Evolutionary conservation across 2,329 filamentous ascomycete genomes (phyloP).

Genomic region (Apiospora rasikravindrae): DNA sequence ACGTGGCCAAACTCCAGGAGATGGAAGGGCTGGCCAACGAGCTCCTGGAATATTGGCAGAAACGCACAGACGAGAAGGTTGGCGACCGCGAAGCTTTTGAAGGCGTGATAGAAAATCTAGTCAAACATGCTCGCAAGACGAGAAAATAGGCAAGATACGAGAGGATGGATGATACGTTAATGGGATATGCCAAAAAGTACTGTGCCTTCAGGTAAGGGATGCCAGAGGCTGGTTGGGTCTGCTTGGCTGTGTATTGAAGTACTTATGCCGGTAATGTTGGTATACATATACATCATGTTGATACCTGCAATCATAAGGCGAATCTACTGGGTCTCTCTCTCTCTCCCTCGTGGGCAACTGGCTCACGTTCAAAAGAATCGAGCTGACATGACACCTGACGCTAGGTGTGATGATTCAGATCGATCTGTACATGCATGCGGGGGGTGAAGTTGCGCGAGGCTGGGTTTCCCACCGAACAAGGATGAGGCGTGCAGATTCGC

Average conservation of each 20-base stretch:
- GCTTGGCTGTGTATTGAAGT: neutral
- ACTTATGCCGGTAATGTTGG: neutral
- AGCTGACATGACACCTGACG: too few relatives aligned
- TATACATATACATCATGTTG: neutral
- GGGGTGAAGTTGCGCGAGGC: neutral
- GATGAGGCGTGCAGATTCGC: slow-evolving; percentile 2
- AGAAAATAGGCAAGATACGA: slow-evolving; percentile 60
- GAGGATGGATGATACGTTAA: neutral
- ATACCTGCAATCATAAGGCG: neutral
- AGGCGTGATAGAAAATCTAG: slow-evolving; percentile 94
- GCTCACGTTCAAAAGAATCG: neutral
- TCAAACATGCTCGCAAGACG: slow-evolving; percentile 86
- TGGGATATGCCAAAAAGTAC: neutral
- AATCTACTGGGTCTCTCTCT: neutral
- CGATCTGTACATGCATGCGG: neutral
- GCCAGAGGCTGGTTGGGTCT: neutral
- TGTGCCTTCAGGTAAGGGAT: neutral
- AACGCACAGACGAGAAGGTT: slow-evolving; percentile 82
- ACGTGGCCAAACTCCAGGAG: slow-evolving; percentile 71
- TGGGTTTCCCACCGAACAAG: slow-evolving; percentile 3
- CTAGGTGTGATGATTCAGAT: neutral
- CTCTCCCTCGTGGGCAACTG: neutral
- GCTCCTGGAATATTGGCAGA: slow-evolving; percentile 87
- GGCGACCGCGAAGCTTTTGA: slow-evolving; percentile 94
- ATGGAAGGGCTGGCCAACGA: slow-evolving; percentile 75